phyloP scores from a whole-genome alignment of 352 stramenopile genomes.

The Globisporangium viniferum region DNA sequence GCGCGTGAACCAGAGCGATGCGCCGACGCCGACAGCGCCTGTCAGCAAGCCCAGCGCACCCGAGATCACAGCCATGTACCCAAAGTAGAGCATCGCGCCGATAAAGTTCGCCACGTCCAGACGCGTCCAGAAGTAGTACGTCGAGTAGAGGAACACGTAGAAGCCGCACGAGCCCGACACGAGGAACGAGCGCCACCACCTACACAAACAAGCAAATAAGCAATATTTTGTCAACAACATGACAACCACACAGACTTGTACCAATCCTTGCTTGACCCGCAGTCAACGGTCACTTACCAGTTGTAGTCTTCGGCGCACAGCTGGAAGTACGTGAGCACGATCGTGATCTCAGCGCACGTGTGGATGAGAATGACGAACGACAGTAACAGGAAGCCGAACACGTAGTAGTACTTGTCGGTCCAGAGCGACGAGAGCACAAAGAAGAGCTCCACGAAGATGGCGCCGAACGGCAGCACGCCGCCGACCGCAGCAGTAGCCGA shows the following conservation, averaged over 20 bases:
- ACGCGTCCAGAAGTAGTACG: constrained; percentile 97
- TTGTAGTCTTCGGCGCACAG: constrained; percentile 99
- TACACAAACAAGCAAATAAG: constrained; percentile 15
- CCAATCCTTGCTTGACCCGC: neutral
- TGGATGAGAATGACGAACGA: constrained; percentile 98
- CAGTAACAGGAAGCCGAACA: constrained; percentile 99
- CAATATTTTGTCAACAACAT: neutral
- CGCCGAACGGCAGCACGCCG: constrained; percentile 98
- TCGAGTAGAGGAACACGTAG: constrained; percentile 99
- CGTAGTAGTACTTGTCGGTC: constrained; percentile 99
- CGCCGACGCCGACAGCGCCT: constrained; percentile 94
- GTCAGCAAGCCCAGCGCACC: constrained; percentile 96
- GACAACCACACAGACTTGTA: constrained; percentile 2
- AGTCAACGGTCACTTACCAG: constrained; percentile 82
- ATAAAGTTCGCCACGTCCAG: constrained; percentile 94
- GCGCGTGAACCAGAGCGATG: constrained; percentile 98
- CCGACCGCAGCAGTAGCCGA: constrained; percentile 92
- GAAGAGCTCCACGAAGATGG: constrained; percentile 99
- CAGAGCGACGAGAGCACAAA: constrained; percentile 98
- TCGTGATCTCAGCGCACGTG: constrained; percentile 98
- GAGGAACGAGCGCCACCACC: constrained; percentile 98
- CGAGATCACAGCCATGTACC: constrained; percentile 99
- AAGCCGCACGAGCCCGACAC: constrained; percentile 94
- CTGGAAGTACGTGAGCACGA: constrained; percentile 99
- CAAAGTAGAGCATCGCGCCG: constrained; percentile 94